Base-by-base conservation (phyloP, 495 filamentous ascomycete species). In the Bathelium albidoporum region DNA sequence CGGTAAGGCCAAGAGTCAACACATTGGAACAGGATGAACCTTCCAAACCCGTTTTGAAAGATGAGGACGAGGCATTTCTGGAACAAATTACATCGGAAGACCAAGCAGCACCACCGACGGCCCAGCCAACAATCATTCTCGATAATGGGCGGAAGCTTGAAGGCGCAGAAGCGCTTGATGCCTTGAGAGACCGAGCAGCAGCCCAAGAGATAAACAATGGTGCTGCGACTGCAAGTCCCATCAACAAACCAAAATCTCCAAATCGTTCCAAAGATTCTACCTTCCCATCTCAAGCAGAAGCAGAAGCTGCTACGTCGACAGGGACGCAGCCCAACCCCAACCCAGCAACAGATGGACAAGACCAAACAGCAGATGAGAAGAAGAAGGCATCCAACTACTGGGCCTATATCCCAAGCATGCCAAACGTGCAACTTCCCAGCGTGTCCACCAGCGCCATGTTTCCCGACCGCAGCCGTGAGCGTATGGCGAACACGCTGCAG, bases 401-500 rank as follows among this genome's bases (percentile, higher is more conserved):
- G 49, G 49, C 49, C 5, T 55, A 55, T 26, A 26, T 62, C 20
- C 60, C 60, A 18, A 49, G 7, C 39, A 26, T 61, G 59, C 59
- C 59, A 9, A 24, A 39, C 16, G 24, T 55, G 5, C 49, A 55
- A 24, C 49, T 55, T 55, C 49, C 49, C 49, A 55, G 49, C 49
- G 16, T 55, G 49, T 29, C 49, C 22, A 55, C 12, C 49, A 55
- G 49, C 49, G 10, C 49, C 20, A 9, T 55, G 24, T 55, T 55
- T 24, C 49, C 12, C 22, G 55, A 67, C 34, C 63, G 68, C 18
- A 68, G 71, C 34, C 70, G 68, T 44, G 68, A 68, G n/a, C 26
- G 65, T 24, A 62, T 66, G 3, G 76, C 79, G 63, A 76, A 81
- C 69, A 73, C 73, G 45, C 63, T 79, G 66, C 75, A 75, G 64